Evolutionary conservation across 768 basidiomycete species (phyloP), one percentile per base, ranked within the genome.

Genomic region (Arthromyces matolae): DNA sequence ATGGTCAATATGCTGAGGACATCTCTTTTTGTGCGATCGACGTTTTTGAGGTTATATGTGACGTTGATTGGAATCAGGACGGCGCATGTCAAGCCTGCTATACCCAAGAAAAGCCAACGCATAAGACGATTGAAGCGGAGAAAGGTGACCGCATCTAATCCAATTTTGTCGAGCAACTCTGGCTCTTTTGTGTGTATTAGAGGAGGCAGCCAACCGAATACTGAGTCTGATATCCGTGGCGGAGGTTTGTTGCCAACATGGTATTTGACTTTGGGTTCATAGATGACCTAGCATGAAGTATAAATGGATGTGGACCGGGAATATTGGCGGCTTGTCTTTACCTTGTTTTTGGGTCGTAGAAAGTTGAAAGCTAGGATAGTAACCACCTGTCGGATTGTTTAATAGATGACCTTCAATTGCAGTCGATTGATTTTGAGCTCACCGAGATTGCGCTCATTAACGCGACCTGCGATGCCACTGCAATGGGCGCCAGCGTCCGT

Each of bases 251-350:
- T 66, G 33, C 84, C 86, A 50, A 79, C 74, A 60, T 90, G 89
- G 62, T 93, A 94, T 66, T 94, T 94, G 67, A 90, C 82, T 69
- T 94, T 96, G 52, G 92, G 93, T 63, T 93, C 89, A 61, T 95
- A 95, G 49, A 93, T 81, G 52, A 90, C 79, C 91, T 91, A 49
- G 25, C 1, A 38, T 16, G 3, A 29, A 19, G 22, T 7, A 47
- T 61, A 31, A 50, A 20, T 24, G 12, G 20, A 18, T 23, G 50
- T 29, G 32, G 20, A 41, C 14, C 25, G 19, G 25, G 22, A 35
- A 33, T 22, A 48, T 37, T 28, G 32, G 46, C 13, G 36, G 33
- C 12, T 58, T 64, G 31, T n/a, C n/a, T n/a, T n/a, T 59, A 84
- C 88, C 77, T 89, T 92, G 75, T 96, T 94, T 56, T 83, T 82